Base-by-base conservation (phyloP, 495 filamentous ascomycete species). In the Aspergillus steynii region DNA sequence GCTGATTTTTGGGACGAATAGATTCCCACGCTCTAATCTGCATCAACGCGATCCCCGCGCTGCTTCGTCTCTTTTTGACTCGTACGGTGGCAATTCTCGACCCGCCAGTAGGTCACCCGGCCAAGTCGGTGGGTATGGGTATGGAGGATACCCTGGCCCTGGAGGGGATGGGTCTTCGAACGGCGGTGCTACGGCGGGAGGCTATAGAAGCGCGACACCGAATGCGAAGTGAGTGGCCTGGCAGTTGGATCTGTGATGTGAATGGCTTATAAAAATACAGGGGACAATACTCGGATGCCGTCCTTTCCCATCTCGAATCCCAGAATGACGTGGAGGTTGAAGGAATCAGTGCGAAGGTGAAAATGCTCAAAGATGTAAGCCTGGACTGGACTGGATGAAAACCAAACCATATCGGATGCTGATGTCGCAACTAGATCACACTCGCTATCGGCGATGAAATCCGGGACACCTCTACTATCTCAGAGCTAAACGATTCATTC, bases 401-500 rank as follows among this genome's bases (percentile, higher is more conserved):
- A 29, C 61, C 37, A 27, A 56, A n/a, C 20, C 0, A 27, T 15
- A 3, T 20, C 20, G 20, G 20, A 20, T 46, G 26, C 42, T 58
- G 51, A 62, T 71, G 29, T 20, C 29, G 6, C 20, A 29, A 27
- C 27, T 64, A 96, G 93, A 87, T 99, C 75, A 96, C 95, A 4
- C 69, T 90, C 29, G 91, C 93, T 0, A 99, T 99, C 60, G 96
- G 96, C 60, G 89, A 93, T 64, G 95, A 99, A 74, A 97, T 99
- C 65, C 83, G 93, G 42, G 88, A 93, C 59, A 93, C 89, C 8
- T 88, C 92, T 6, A 86, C 89, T 6, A 83, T 98, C 5, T 88
- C 91, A 10, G 89, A 92, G 14, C 76, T 83, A 60, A 96, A 97
- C 71, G 90, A 96, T 56, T 83, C 86, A 5, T 99, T 98, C 68